Evolutionary conservation across 345 rosid species (phyloP), one percentile per base, ranked within the genome.

Genomic region (Nasturtium officinale): DNA sequence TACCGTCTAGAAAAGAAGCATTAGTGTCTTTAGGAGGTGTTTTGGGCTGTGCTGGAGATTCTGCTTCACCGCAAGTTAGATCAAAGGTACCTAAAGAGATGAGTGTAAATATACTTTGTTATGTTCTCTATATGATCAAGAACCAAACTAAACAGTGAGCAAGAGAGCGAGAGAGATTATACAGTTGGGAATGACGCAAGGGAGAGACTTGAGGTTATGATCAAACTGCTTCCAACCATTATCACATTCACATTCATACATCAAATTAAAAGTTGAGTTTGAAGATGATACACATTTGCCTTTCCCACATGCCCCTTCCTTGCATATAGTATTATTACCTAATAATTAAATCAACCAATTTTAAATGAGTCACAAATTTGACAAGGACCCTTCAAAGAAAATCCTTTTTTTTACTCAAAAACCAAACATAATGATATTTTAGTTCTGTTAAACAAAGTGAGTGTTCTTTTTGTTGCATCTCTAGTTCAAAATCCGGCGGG

Each of bases 121-220:
- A 28, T 63, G 38, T 37, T 46, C 40, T 20, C 25, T n/a, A 60
- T 38, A 74, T 61, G 46, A 69, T 48, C 61, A 62, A 58, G 25
- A 58, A 15, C 21, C n/a, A 71, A 28, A 42, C 12, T 17, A 17
- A 29, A 37, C 1, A 74, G 35, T 40, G n/a, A 17, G 45, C 15
- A 53, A 32, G 50, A 67, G 59, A 69, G 60, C 25, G 25, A 59
- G 57, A 50, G 43, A 23, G 72, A 70, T 16, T 67, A 80, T 73
- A 93, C 98, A 93, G 72, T 93, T 86, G 51, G 97, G 97, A 21
- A 79, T 58, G 72, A 89, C 61, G 84, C 98, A 93, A 51, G 97
- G 98, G 63, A 93, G 97, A 80, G 90, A 89, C 61, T 79, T 83
- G 90, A 77, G 76, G 47, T 67, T 1, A 53, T 46, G 52, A 75